Evolutionary conservation across 2,329 filamentous ascomycete genomes (phyloP), one percentile per base, ranked within the genome.

Genomic region (Hypoxylon sp.): DNA sequence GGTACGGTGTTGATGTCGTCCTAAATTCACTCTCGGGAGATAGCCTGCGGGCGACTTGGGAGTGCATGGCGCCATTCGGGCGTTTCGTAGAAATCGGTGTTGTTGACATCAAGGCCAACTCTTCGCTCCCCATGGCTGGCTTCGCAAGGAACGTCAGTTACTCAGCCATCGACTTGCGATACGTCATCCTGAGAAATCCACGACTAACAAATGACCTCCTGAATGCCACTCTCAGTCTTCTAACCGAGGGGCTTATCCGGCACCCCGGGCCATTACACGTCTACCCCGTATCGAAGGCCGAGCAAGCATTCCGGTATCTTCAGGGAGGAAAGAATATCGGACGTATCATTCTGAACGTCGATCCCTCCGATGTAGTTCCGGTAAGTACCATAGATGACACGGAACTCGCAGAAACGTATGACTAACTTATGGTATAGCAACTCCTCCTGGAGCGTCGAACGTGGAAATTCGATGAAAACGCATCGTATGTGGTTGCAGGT

Each of bases 21-120:
- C 59, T 80, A 0, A 79, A 79, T 65, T 77, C 76, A 1, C 68
- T 79, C 3, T 70, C 76, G 0, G 77, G 77, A n/a, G 75, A 79
- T 14, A 56, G 68, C 5, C 68, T 81, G 0, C 71, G 70, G 1
- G 73, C 75, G 1, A 76, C 79, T 1, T 80, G 76, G 77, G 69
- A 77, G 30, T 80, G 77, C 60, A 70, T 82, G 17, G 77, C 80
- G 9, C 72, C 71, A 5, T 78, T 76, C 55, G 80, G 80, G 1
- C 69, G 75, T 0, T 79, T 81, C 46, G 63, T 82, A 0, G 80
- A 82, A 55, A 76, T 81, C 28, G 78, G 78, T 17, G 76, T 76
- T 46, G 71, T 73, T 2, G 78, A 81, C 58, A 78, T 80, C 46
- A 66, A 72, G 14, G 76, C 77, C 25, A 79, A 81, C 36, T 76